Evolutionary conservation across 1,284 basidiomycete genomes (phyloP).

Genomic region (Caloboletus firmus): DNA sequence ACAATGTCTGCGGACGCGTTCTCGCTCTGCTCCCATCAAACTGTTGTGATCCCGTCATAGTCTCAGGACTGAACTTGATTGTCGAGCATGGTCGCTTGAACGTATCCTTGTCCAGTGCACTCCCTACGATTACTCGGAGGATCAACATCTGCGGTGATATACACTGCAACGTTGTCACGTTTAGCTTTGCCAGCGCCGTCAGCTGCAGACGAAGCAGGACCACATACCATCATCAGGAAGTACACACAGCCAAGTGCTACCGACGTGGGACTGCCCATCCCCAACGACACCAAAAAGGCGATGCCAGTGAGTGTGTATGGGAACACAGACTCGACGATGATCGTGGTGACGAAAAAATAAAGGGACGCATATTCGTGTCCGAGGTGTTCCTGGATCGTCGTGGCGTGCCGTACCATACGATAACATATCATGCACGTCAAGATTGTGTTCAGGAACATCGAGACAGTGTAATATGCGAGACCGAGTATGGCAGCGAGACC

Average conservation of each 20-base stretch:
- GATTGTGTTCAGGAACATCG: constrained; percentile 21
- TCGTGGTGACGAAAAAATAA: constrained; percentile 18
- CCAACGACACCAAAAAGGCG: constrained; percentile 25
- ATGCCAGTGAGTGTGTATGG: constrained; percentile 31
- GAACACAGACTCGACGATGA: constrained; percentile 30
- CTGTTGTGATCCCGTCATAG: neutral
- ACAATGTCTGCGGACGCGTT: constrained; percentile 1
- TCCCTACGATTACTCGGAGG: constrained; percentile 20
- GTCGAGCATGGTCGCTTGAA: neutral
- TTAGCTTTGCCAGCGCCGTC: neutral
- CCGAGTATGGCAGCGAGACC: constrained; percentile 15
- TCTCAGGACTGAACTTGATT: constrained; percentile 6
- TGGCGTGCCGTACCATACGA: constrained; percentile 19
- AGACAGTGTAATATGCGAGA: constrained; percentile 21
- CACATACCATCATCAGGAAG: constrained; percentile 24
- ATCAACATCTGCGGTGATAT: constrained; percentile 35
- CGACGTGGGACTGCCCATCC: constrained; percentile 14
- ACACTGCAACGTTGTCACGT: constrained; percentile 13
- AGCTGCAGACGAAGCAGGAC: neutral
- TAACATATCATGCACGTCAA: constrained; percentile 30
- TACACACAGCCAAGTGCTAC: constrained; percentile 19
- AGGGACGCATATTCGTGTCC: constrained; percentile 16
- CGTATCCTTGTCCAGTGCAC: constrained; percentile 13
- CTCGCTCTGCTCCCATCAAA: neutral
- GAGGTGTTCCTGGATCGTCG: constrained; percentile 4